phyloP scores from a whole-genome alignment of 2,329 filamentous ascomycete genomes.

The Sclerotinia trifoliorum region DNA sequence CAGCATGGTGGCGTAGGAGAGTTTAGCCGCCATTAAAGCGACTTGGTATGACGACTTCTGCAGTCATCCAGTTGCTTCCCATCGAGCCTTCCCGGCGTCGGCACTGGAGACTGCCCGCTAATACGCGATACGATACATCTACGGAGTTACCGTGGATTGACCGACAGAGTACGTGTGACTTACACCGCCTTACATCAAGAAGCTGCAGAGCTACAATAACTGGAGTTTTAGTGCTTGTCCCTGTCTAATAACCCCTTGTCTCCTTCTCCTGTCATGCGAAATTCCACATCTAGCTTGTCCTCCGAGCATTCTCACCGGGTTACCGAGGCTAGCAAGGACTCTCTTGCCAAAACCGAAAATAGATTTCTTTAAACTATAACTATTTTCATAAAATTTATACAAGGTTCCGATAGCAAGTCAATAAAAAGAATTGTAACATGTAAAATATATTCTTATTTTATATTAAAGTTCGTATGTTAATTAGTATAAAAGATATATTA shows the following conservation, averaged over 20 bases:
- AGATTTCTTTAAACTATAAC: too few relatives aligned
- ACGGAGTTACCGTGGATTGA: not conserved
- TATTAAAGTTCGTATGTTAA: too few relatives aligned
- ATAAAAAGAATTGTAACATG: too few relatives aligned
- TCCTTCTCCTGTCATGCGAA: not conserved
- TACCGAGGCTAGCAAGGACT: too few relatives aligned
- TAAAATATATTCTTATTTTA: too few relatives aligned
- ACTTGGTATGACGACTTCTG: not conserved
- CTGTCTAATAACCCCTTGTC: too few relatives aligned
- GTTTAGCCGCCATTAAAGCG: constrained; percentile 1
- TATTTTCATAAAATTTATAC: too few relatives aligned
- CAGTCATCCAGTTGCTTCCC: not conserved
- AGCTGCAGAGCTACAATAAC: not conserved
- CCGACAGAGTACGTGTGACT: not conserved
- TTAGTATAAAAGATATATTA: too few relatives aligned
- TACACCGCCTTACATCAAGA: not conserved
- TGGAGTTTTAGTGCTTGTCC: not conserved
- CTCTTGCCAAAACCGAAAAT: too few relatives aligned
- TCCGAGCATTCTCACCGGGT: not conserved
- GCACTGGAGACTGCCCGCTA: not conserved
- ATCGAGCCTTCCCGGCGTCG: constrained; percentile 3
- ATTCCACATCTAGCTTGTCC: constrained; percentile 1
- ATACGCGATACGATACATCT: not conserved
- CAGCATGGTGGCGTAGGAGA: not conserved
- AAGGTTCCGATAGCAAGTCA: too few relatives aligned